Percentiles rank a stretch among this genome's conserved stretches.
These are phyloP conservation scores for Dimocarpus longan DNA, from an alignment of 345 rosid genomes.

Conservation along the genomic window DNA sequence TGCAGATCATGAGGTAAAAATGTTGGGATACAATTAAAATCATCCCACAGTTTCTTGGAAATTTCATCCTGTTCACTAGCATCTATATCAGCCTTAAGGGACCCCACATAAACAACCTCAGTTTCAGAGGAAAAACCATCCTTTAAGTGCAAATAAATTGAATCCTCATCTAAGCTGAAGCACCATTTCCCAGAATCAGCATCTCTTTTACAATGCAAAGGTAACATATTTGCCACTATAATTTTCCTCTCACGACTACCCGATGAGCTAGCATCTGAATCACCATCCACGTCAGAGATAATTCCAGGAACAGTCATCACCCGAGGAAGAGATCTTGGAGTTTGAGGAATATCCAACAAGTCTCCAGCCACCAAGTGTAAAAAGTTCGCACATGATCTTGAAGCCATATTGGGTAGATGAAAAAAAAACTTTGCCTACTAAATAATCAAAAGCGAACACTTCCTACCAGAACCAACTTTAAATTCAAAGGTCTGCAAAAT, in stretches of 20 bases:
- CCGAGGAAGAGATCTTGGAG: conserved; percentile 67
- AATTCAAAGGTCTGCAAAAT: conserved; percentile 21
- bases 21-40: conserved; percentile 73
- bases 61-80: conserved; percentile 66
- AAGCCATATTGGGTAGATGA: conserved; percentile 47
- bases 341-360: conserved; percentile 58
- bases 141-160: conserved; percentile 54
- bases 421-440: background rate
- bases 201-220: conserved; percentile 51
- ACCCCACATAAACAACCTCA: conserved; percentile 71
- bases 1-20: conserved; percentile 66
- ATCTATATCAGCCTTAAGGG: conserved; percentile 61
- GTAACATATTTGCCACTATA: conserved; percentile 60
- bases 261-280: conserved; percentile 56
- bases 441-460: conserved; percentile 17
- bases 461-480: conserved; percentile 14
- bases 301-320: conserved; percentile 79
- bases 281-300: conserved; percentile 62
- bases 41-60: conserved; percentile 57
- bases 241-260: conserved; percentile 51
- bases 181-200: conserved; percentile 54
- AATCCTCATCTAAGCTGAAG: conserved; percentile 64
- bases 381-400: conserved; percentile 55
- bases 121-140: conserved; percentile 67
- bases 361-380: conserved; percentile 64